Evolutionary conservation across 2,329 filamentous ascomycete species (phyloP).

Genomic region (Rhynchosporium secalis): DNA sequence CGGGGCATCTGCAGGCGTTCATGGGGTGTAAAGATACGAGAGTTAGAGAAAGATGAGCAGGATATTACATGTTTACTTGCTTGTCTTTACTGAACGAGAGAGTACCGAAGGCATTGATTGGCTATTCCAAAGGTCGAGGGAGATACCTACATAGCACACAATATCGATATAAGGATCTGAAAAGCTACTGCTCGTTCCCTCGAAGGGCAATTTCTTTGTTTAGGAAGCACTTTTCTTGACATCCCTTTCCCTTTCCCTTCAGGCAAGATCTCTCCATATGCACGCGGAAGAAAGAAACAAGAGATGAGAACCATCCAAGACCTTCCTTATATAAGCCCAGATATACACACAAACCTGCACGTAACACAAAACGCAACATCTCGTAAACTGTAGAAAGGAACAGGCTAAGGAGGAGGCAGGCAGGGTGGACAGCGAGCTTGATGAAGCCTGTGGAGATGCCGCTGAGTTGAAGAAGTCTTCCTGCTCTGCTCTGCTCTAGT

Average conservation of each 20-base stretch:
- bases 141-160: conserved; percentile 7
- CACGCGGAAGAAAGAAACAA: too few species aligned
- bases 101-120: neutral
- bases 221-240: too few species aligned
- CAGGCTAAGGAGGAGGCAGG: too few species aligned
- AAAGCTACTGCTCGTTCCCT: neutral
- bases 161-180: neutral
- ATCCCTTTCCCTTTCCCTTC: neutral
- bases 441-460: too few species aligned
- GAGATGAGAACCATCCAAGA: too few species aligned
- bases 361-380: too few species aligned
- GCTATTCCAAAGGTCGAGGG: neutral
- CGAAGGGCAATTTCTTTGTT: neutral
- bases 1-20: conserved; percentile 12
- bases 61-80: neutral
- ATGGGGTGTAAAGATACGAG: neutral
- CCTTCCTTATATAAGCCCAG: too few species aligned
- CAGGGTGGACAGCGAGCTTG: too few species aligned
- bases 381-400: too few species aligned
- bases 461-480: too few species aligned
- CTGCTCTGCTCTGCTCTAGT: too few species aligned
- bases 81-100: neutral
- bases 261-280: neutral
- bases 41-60: neutral
- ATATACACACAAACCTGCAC: too few species aligned